Evolutionary conservation across 768 basidiomycete species (phyloP), one percentile per base, ranked within the genome.

Genomic region (Auriscalpium orientale): DNA sequence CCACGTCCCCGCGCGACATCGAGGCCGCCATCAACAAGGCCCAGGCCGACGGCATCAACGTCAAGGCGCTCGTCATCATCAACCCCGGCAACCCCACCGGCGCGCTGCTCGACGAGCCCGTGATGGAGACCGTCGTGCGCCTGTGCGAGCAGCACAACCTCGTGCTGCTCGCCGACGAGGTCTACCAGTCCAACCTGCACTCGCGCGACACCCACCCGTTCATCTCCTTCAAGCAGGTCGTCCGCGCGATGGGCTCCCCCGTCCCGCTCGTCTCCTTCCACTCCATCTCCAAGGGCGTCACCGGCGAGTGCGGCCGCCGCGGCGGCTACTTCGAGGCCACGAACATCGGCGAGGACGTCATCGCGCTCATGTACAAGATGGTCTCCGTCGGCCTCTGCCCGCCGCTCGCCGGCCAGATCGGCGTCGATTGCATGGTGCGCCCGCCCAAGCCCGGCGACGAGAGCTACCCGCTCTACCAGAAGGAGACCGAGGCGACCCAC

Each of bases 11-110:
- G 43, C 66, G 72, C 10, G 81, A 83, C 51, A 82, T 98, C 63
- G 76, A 83, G 58, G 71, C 73, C 1, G 83, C 89, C 5, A 74
- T 98, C 58, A 73, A 79, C 13, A 79, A 84, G 37, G 89, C 89
- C 1, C 72, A 77, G 33, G 71, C 74, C 56, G 79, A 84, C 16
- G 85, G 85, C 60, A 74, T 80, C 33, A 70, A 72, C 6, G 78
- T 91, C 50, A 92, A 88, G 64, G 93, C 88, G 6, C 81, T 99
- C 56, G 95, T 98, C 59, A 82, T 99, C 65, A 98, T 99, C 78
- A 99, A 99, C 75, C 95, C 95, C 0, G 95, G 95, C 21, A 99
- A 98, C 74, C 95, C 97, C 20, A 98, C 97, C 0, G 97, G 95
- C 44, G 82, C 87, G 4, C 78, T 95, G 51, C 80, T 99, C 11